Evolutionary conservation across 2,329 filamentous ascomycete species (phyloP).

Genomic region (Thermothelomyces thermophilus): DNA sequence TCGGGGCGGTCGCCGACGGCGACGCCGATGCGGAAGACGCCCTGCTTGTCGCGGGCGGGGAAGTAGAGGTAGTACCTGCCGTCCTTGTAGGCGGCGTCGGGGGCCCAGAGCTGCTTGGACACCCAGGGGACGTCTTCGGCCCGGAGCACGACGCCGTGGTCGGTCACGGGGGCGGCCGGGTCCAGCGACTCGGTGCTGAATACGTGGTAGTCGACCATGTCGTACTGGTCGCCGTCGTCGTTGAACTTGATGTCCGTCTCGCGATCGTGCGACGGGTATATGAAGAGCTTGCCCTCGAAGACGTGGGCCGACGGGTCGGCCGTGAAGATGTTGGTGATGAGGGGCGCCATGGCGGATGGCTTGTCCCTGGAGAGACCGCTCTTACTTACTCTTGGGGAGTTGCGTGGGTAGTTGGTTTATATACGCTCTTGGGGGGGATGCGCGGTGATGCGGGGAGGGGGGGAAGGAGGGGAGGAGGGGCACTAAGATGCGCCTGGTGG

Average conservation of each 20-base stretch:
- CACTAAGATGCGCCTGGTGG: too few species aligned
- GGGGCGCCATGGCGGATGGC: constrained; percentile 42
- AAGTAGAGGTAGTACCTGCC: constrained; percentile 71
- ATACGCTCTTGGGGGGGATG: too few species aligned
- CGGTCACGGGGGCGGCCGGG: constrained; percentile 53
- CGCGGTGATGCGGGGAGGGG: constrained; percentile 6
- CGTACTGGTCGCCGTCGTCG: constrained; percentile 80
- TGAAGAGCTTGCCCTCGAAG: constrained; percentile 67
- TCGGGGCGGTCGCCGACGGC: constrained; percentile 57
- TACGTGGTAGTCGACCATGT: constrained; percentile 80
- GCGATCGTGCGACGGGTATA: constrained; percentile 76
- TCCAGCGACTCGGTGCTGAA: constrained; percentile 51
- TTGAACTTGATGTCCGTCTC: constrained; percentile 69
- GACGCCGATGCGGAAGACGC: constrained; percentile 69
- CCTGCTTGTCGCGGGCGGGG: constrained; percentile 63
- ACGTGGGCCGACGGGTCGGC: constrained; percentile 76
- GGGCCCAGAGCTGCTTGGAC: constrained; percentile 73
- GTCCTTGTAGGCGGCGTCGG: constrained; percentile 63
- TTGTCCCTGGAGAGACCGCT: too few species aligned
- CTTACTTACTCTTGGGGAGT: too few species aligned
- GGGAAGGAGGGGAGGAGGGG: too few species aligned
- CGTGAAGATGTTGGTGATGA: constrained; percentile 71
- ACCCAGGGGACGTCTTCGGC: constrained; percentile 67
- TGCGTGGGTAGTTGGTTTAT: constrained; percentile 11
- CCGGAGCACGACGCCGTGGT: constrained; percentile 65